Conservation (phyloP, 192 early-diverging fungal species). For the Dissophora ornata region DNA sequence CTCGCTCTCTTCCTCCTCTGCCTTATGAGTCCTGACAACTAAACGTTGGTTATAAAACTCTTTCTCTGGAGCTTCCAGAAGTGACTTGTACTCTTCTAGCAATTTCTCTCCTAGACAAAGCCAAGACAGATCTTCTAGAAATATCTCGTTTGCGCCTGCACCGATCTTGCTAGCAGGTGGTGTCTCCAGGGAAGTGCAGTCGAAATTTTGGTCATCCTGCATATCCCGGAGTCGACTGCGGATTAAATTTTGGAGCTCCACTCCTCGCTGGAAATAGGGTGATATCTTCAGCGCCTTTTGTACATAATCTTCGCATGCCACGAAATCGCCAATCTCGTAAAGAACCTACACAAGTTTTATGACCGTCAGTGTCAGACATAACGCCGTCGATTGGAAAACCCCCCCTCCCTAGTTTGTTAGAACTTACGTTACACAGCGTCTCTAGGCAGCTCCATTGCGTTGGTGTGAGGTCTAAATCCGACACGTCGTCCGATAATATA, state of each 20-base stretch:
- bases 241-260: constrained; percentile 26
- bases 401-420: not conserved
- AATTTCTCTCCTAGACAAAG: constrained; percentile 23
- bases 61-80: not conserved
- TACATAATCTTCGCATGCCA: constrained; percentile 52
- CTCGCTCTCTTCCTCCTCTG: not conserved
- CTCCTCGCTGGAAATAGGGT: constrained; percentile 44
- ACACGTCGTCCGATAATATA: not conserved
- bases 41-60: constrained; percentile 29
- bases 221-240: not conserved
- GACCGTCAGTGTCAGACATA: not conserved
- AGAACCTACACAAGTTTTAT: constrained; percentile 59
- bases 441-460: constrained; percentile 46
- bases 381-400: too few species aligned
- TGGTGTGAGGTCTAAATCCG: constrained; percentile 35
- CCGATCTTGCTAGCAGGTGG: not conserved
- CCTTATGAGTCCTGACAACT: constrained; percentile 9
- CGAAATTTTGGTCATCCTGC: not conserved
- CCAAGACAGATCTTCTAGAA: constrained; percentile 31
- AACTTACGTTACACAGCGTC: constrained; percentile 41
- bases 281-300: constrained; percentile 30
- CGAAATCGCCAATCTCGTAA: constrained; percentile 57
- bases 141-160: constrained; percentile 2
- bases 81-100: constrained; percentile 33
- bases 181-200: not conserved